These are phyloP conservation scores for Thelonectria discophora DNA, from an alignment of 2,329 filamentous ascomycete species.

Conservation along the genomic window DNA sequence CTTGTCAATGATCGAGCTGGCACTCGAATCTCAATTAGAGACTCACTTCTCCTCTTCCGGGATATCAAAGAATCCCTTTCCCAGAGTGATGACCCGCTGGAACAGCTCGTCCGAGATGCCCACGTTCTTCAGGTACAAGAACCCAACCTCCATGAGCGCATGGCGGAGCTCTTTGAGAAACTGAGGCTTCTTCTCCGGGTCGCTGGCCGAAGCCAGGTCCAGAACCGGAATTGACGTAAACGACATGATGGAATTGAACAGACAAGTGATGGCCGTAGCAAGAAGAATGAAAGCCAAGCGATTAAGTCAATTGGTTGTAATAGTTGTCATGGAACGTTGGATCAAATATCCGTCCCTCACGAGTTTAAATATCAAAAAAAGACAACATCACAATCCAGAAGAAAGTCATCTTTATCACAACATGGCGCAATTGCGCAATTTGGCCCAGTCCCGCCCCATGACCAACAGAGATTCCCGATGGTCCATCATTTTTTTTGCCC, in stretches of 20 bases:
- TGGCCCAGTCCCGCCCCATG: conserved; percentile 39
- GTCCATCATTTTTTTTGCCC: conserved; percentile 19
- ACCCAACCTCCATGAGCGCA: conserved; percentile 86
- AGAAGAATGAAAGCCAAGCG: neutral
- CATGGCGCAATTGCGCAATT: conserved; percentile 48
- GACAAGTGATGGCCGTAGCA: neutral
- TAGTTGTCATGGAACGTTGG: conserved; percentile 30
- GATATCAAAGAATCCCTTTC: conserved; percentile 79
- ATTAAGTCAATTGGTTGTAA: conserved; percentile 22
- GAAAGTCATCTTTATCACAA: conserved; percentile 33
- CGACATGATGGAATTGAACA: conserved; percentile 58
- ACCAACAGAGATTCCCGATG: conserved; percentile 16
- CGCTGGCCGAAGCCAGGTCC: conserved; percentile 73
- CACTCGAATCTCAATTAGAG: conserved; percentile 2
- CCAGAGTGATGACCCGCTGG: conserved; percentile 71
- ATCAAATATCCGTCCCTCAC: conserved; percentile 22
- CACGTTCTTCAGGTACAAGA: conserved; percentile 84
- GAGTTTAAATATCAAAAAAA: conserved; percentile 17
- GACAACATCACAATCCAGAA: conserved; percentile 11
- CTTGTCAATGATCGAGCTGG: no score
- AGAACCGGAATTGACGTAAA: conserved; percentile 82
- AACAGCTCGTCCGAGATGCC: conserved; percentile 74
- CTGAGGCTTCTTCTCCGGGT: conserved; percentile 71
- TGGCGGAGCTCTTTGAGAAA: conserved; percentile 77
- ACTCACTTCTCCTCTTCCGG: conserved; percentile 76